These are phyloP conservation scores for Xylaria scruposa DNA, from an alignment of 495 filamentous ascomycete genomes.

Conservation along the genomic window DNA sequence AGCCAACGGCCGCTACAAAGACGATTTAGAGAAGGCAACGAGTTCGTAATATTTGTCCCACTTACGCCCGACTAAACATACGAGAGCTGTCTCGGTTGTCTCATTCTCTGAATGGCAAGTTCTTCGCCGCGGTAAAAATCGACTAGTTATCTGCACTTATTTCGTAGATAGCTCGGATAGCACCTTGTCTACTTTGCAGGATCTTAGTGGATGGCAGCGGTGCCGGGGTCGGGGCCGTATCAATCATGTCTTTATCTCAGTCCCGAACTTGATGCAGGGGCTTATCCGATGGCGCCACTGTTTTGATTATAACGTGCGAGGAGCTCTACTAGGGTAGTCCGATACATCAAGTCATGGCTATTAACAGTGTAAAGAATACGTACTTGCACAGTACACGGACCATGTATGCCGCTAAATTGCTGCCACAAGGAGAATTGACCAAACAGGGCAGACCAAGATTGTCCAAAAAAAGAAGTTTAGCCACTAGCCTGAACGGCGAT, in stretches of 20 bases:
- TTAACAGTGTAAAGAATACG: background rate
- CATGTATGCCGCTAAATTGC: constrained; percentile 9
- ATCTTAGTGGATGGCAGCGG: background rate
- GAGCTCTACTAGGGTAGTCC: too few species aligned
- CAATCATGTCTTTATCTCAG: constrained; percentile 15
- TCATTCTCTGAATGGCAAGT: background rate
- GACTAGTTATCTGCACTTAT: background rate
- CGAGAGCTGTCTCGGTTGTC: background rate
- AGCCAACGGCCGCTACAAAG: background rate
- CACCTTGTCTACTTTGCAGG: background rate
- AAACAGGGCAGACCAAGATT: constrained; percentile 17
- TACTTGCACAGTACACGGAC: background rate
- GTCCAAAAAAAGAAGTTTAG: constrained; percentile 26
- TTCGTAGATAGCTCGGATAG: too few species aligned
- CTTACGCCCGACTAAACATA: background rate
- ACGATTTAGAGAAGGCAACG: background rate
- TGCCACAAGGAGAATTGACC: constrained; percentile 4
- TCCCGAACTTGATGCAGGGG: constrained; percentile 21
- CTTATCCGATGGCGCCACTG: constrained; percentile 21
- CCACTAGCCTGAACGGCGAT: constrained; percentile 14
- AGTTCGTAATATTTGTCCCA: background rate
- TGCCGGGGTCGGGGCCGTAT: constrained; percentile 3
- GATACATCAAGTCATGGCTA: background rate
- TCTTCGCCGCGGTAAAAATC: background rate
- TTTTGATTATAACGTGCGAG: constrained; percentile 9